phyloP scores from a whole-genome alignment of 2,329 filamentous ascomycete genomes.

The Alternaria sp. region DNA sequence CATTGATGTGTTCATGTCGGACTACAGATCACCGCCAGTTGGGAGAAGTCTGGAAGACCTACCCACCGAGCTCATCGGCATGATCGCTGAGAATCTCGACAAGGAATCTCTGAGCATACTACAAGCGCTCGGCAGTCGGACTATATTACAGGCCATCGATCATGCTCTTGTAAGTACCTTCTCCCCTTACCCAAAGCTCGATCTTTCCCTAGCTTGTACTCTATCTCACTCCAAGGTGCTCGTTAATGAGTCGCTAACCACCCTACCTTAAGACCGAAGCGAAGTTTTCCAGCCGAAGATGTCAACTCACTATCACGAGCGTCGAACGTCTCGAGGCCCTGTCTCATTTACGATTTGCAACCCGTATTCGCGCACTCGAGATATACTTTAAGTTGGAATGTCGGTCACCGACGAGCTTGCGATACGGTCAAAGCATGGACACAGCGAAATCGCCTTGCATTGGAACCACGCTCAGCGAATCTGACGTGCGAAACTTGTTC shows the following conservation, averaged over 20 bases:
- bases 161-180: conserved; percentile 1
- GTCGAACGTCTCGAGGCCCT: background rate
- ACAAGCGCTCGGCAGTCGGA: background rate
- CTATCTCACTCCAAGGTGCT: background rate
- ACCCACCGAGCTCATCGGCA: conserved; percentile 5
- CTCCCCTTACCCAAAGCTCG: background rate
- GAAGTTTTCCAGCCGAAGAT: background rate
- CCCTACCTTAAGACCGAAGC: background rate
- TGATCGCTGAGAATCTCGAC: conserved; percentile 1
- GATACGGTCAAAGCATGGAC: background rate
- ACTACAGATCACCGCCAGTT: background rate
- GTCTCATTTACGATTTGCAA: background rate
- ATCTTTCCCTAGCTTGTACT: background rate
- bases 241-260: background rate
- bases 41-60: background rate
- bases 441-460: background rate
- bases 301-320: background rate
- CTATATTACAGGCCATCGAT: conserved; percentile 1
- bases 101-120: background rate
- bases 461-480: background rate
- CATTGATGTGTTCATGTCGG: background rate
- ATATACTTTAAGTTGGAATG: background rate
- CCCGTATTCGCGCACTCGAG: background rate
- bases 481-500: background rate
- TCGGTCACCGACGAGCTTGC: background rate